Base-by-base conservation (phyloP, 2,329 filamentous ascomycete species). In the Aureobasidium sp. region DNA sequence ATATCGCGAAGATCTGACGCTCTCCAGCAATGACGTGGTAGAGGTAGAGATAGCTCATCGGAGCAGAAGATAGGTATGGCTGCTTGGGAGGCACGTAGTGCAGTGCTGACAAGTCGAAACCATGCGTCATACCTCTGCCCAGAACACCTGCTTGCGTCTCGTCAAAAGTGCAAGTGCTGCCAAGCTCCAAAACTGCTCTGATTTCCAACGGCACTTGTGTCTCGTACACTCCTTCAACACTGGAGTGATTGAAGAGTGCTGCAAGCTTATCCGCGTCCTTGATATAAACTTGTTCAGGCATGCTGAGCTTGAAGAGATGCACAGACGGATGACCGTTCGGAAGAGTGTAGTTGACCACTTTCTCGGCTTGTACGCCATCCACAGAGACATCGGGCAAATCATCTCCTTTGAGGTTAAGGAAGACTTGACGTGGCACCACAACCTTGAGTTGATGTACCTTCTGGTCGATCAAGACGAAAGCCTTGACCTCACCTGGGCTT, bases 201-300 rank as follows among this genome's bases (percentile, higher is more conserved):
- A 96, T 84, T 65, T 90, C 90, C 6, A 97, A 80, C 0, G 95
- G 91, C 1, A 99, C 82, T 67, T 96, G 89, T 70, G 88, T 93
- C 77, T 99, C 95, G 70, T 99, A 99, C 15, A 99, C 91, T 34
- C 95, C 95, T 75, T 99, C 94, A 1, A 99, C 90, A 73, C 91
- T 96, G 0, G 91, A 85, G 71, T 99, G 92, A 65, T 93, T 91
- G 78, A 97, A 93, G 1, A 97, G 79, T 31, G 87, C 77, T 1
- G 87, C 85, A 64, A 97, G 87, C 71, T 91, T 95, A 65, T 91
- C 88, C 0, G 87, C 82, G 73, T 97, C 90, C 48, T 87, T 85
- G 64, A 96, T 85, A 75, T 95, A 99, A 0, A 89, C 82, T 62
- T 94, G 87, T 73, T 99, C 94, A 0, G 90, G 82, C 75, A 99